Evolutionary conservation across 169 alveolate species (phyloP), one percentile per base, ranked within the genome.

Genomic region (Babesia gibsoni): DNA sequence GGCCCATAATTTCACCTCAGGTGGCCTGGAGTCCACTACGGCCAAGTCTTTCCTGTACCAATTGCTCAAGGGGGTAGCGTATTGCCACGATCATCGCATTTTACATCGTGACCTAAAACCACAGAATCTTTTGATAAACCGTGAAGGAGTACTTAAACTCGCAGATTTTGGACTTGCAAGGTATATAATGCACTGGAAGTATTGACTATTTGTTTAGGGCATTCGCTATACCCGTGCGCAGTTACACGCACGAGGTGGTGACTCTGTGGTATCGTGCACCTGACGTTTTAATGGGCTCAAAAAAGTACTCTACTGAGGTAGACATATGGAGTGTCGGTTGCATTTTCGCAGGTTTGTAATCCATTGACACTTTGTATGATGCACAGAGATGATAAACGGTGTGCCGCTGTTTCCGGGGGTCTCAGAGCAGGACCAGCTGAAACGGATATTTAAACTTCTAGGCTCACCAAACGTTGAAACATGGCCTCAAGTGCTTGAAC

Each of bases 221-320:
- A 10, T 95, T 94, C 77, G 98, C 98, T 20, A 94, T 95, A 30
- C 99, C 99, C n/a, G 99, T 96, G 27, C 92, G 98, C 59, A 95
- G 92, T 63, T 96, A 94, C 84, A 96, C 99, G 37, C 99, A 96
- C 75, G 99, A 98, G 86, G 99, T 72, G 67, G 98, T 98, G 23
- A 97, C 99, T 7, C 88, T 97, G 53, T 98, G 99, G 99, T 98
- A 98, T 84, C 75, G 99, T 52, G 99, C 99, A 9, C 99, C 99
- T n/a, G 99, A 98, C 82, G 98, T 98, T 27, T 92, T 98, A 49
- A 91, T 98, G 95, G 99, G 99, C 0, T 91, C 97, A 43, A 95
- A 96, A 64, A 94, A 96, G 66, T 98, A 98, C 86, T 95, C 99
- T 27, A 95, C 99, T 12, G 98, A 99, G 25, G 99, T 98, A 25